Conservation (phyloP, 306 rosid genomes). For the Trifolium fragiferum region DNA sequence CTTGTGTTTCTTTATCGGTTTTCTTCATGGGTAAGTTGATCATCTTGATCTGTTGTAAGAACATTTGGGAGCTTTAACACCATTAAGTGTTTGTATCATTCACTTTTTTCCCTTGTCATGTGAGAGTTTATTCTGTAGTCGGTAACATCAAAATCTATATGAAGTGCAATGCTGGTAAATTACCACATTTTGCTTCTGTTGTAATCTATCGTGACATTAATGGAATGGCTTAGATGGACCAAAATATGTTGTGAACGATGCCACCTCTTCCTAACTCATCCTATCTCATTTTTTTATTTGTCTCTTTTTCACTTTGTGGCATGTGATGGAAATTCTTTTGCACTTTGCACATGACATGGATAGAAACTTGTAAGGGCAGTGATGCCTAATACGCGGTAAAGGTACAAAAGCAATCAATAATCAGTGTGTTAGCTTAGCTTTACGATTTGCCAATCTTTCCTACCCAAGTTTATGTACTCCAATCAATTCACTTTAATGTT, state of each 20-base stretch:
- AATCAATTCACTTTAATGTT: slow-evolving; percentile 37
- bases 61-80: slow-evolving; percentile 45
- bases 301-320: slow-evolving; percentile 22
- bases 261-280: slow-evolving; percentile 11
- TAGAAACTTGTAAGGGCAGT: slow-evolving; percentile 48
- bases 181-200: slow-evolving; percentile 51
- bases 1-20: slow-evolving; percentile 45
- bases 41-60: slow-evolving; percentile 45
- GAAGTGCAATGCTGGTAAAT: slow-evolving; percentile 47
- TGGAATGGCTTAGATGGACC: slow-evolving; percentile 41
- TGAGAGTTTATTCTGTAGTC: slow-evolving; percentile 43
- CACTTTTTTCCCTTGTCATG: slow-evolving; percentile 39
- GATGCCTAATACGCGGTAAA: slow-evolving; percentile 35
- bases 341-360: slow-evolving; percentile 51
- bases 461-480: slow-evolving; percentile 37
- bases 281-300: neutral
- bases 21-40: slow-evolving; percentile 48
- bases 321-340: slow-evolving; percentile 31
- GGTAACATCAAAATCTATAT: slow-evolving; percentile 36
- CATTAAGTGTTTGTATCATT: slow-evolving; percentile 51
- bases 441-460: slow-evolving; percentile 63
- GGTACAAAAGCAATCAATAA: slow-evolving; percentile 44
- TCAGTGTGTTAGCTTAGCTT: slow-evolving; percentile 58
- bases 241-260: slow-evolving; percentile 45
- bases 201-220: slow-evolving; percentile 50